A percentile compares a stretch with the other conserved stretches of the same genome.
Evolutionary conservation across 2,329 filamentous ascomycete genomes (phyloP).

Genomic region (Nemania sp.): DNA sequence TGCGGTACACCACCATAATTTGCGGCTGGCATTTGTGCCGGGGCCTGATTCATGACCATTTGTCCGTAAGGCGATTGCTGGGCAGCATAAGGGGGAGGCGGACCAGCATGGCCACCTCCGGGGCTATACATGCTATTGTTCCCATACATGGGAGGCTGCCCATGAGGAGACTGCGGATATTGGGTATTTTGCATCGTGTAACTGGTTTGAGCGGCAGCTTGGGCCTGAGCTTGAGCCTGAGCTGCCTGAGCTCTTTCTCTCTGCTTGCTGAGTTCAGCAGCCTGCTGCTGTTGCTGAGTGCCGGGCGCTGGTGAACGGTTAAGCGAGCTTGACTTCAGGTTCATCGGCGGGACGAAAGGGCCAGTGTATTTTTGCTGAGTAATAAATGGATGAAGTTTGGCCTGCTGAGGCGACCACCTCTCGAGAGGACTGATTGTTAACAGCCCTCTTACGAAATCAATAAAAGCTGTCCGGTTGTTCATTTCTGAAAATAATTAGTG

Average conservation of each 20-base stretch:
- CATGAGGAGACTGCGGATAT: constrained; percentile 60
- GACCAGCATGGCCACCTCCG: constrained; percentile 63
- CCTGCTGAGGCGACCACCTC: constrained; percentile 97
- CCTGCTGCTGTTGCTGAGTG: constrained; percentile 95
- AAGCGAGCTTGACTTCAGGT: constrained; percentile 86
- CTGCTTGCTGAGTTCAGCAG: constrained; percentile 93
- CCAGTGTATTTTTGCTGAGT: constrained; percentile 98
- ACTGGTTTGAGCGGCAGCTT: constrained; percentile 73
- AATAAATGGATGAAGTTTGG: constrained; percentile 97
- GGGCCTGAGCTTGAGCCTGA: constrained; percentile 70
- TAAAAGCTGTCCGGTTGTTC: constrained; percentile 97
- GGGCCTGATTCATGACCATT: constrained; percentile 76
- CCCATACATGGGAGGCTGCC: constrained; percentile 77
- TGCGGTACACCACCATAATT: constrained; percentile 71
- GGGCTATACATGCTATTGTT: constrained; percentile 86
- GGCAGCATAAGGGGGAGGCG: constrained; percentile 82
- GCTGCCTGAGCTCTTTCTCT: constrained; percentile 76
- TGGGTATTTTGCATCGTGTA: constrained; percentile 68
- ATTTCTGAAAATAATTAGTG: constrained; percentile 75
- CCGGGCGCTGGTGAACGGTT: constrained; percentile 91
- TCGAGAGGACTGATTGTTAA: constrained; percentile 96
- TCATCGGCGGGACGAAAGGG: constrained; percentile 97
- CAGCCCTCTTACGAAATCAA: constrained; percentile 95
- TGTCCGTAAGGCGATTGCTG: constrained; percentile 78
- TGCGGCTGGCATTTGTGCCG: constrained; percentile 72